Percentiles rank a stretch among this genome's conserved stretches.
Evolutionary conservation across 345 rosid genomes (phyloP).

Genomic region (Rubroshorea leprosula): DNA sequence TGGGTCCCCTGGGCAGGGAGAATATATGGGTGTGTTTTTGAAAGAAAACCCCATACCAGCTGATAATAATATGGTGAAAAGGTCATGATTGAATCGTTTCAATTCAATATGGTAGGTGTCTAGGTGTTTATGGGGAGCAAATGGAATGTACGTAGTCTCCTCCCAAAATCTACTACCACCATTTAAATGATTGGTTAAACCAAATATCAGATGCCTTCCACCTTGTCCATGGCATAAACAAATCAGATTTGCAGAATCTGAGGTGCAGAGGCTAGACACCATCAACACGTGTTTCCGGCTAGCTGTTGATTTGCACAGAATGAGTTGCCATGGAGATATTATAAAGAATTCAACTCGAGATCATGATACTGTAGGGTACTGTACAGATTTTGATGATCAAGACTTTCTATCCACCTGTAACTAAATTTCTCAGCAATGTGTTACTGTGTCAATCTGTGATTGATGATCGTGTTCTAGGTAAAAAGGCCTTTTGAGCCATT

Average conservation of each 20-base stretch:
- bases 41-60: not conserved
- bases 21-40: not conserved
- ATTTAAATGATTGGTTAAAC: not conserved
- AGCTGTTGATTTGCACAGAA: not conserved
- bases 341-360: no score
- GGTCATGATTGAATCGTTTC: not conserved
- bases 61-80: not conserved
- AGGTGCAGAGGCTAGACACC: not conserved
- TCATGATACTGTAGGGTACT: no score
- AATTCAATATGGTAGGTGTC: no score
- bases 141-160: no score
- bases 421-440: no score
- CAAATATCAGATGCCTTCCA: not conserved
- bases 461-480: no score
- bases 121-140: not conserved
- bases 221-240: not conserved
- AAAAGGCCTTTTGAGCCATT: no score
- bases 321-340: not conserved
- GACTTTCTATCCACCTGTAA: no score
- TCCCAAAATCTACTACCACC: not conserved
- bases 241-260: not conserved
- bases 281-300: not conserved
- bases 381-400: no score
- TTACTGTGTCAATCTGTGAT: no score
- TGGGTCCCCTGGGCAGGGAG: not conserved